phyloP scores from a whole-genome alignment of 192 early-diverging fungal species.

The Rhizoclosmatium globosum region DNA sequence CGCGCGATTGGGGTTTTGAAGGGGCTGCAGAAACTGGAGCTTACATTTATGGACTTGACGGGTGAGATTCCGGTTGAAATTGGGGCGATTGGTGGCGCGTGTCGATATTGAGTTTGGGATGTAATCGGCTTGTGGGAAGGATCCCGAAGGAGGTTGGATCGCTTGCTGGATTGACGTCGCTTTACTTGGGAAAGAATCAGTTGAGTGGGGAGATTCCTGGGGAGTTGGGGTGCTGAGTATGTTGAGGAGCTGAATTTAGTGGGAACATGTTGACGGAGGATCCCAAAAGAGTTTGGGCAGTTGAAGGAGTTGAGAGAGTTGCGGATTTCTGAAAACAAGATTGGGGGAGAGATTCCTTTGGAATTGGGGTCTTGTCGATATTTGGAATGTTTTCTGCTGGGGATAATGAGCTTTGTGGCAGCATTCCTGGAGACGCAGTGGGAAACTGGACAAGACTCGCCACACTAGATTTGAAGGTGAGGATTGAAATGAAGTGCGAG shows the following conservation, averaged over 20 bases:
- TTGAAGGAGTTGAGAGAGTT: neutral
- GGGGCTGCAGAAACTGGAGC: neutral
- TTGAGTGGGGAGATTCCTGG: constrained; percentile 24
- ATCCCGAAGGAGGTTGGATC: constrained; percentile 8
- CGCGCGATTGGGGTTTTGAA: neutral
- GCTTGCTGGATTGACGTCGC: neutral
- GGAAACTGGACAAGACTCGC: neutral
- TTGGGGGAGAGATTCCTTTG: constrained; percentile 7
- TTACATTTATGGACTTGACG: neutral
- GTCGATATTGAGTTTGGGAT: neutral
- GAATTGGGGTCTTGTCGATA: neutral
- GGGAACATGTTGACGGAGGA: constrained; percentile 30
- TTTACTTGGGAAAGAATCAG: neutral
- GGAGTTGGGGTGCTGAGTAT: constrained; percentile 19
- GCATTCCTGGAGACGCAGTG: neutral
- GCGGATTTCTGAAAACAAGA: neutral
- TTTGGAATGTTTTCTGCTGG: neutral
- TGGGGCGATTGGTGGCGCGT: neutral
- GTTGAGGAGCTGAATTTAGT: constrained; percentile 16
- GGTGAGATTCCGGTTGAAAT: constrained; percentile 5
- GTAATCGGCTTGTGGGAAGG: constrained; percentile 25
- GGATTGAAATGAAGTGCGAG: neutral
- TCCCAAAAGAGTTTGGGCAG: constrained; percentile 1
- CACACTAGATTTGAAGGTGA: neutral
- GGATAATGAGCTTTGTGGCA: neutral